Evolutionary conservation across 1,284 basidiomycete species (phyloP), one percentile per base, ranked within the genome.

Genomic region (Waitea zeae): DNA sequence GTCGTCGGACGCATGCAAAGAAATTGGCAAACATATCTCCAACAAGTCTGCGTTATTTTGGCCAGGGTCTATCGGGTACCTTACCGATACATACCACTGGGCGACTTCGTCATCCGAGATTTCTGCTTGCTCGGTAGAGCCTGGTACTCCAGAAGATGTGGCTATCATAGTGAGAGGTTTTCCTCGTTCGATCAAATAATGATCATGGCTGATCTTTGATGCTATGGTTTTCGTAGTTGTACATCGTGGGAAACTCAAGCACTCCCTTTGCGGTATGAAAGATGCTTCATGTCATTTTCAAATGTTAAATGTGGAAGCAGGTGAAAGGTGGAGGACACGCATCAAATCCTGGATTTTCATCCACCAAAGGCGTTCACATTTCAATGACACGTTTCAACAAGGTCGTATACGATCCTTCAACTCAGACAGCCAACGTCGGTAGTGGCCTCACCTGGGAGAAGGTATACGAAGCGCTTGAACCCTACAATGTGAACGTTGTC

Each of bases 51-150:
- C n/a, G n/a, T n/a, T n/a, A n/a, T n/a, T n/a, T n/a, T n/a, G n/a
- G 34, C 36, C 34, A 27, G 52, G 41, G n/a, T 46, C 41, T 1
- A 15, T 33, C 15, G 32, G 47, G 2, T 70, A 64, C 39, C 17
- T 17, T 0, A 48, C 49, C 9, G 67, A 62, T 26, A 58, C 59
- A n/a, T 36, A 37, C 3, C 68, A 71, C 38, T 68, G 59, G 59
- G 56, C 59, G 1, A 41, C 44, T 9, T 65, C 67, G 3, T 67
- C 61, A 40, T 42, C 52, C 0, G 56, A 64, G 36, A 1, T 26
- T 1, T 48, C 68, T 1, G 46, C 51, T 1, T 71, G 70, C 44
- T 59, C 60, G 9, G 67, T 71, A 4, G 61, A 67, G 40, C 67
- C 67, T 3, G 64, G 59, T 5, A 62, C 58, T 2, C 47, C 59